Base-by-base conservation (phyloP, 2,329 filamentous ascomycete species). In the Diaporthe caulivora region DNA sequence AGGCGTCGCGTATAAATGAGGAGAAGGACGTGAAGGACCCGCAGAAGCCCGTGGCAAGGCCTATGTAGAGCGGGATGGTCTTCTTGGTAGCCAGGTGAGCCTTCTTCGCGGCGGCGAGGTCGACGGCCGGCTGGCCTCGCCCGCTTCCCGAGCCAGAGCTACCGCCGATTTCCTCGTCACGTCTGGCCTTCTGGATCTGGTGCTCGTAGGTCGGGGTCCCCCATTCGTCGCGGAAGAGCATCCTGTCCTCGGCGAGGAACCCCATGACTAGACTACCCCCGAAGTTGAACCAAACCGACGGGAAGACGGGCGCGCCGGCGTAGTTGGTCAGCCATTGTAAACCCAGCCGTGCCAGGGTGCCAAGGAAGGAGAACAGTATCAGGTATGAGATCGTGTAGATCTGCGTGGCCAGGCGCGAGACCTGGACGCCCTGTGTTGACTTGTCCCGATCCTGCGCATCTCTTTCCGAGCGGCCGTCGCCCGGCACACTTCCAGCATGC, bases 261-360 rank as follows among this genome's bases (percentile, higher is more conserved):
- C 97, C 96, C 90, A 98, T 93, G 73, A 97, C 77, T 0, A 97
- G 80, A 71, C 93, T 93, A 1, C 96, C 96, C 1, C 87, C 90
- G 60, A 98, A 92, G 79, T 98, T 98, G 74, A 95, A 92, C 96
- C 96, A 98, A 29, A 97, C 83, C 2, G 93, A 92, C 67, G 91
- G 89, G 71, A 94, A 95, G 29, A 97, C 86, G 0, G 95, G 95
- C 0, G 93, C 90, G 29, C 92, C 93, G 1, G 93, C 91, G 80
- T 97, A 98, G 72, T 88, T 90, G 0, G 95, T 97, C 68, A 98
- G 84, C 60, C 92, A 92, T 79, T 95, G 91, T 10, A 98, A 84
- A 5, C 95, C 95, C 0, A 98, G 85, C 15, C 96, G 90, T 0
- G 95, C 94, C 34, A 98, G 88, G 0, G 95, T 97, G 47, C 96